A percentile compares a stretch with the other conserved stretches of the same genome.
Conservation (phyloP, 371 early-diverging fungal genomes). For the Dichotomocladium elegans region DNA sequence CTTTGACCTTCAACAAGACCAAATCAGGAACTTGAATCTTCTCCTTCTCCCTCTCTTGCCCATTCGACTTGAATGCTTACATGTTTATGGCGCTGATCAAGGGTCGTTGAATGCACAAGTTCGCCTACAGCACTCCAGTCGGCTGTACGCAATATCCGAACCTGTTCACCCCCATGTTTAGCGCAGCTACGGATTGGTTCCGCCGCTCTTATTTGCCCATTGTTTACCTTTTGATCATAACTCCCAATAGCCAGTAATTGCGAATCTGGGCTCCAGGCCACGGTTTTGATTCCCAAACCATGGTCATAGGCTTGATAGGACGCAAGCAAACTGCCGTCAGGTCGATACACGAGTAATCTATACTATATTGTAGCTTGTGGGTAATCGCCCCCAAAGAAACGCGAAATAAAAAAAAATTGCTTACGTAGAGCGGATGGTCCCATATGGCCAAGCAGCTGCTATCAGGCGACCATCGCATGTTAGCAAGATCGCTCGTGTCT, state of each 20-base stretch:
- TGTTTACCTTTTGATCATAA: constrained; percentile 66
- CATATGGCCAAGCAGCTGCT: constrained; percentile 72
- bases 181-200: no score
- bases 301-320: constrained; percentile 53
- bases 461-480: constrained; percentile 82
- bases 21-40: background rate
- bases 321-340: constrained; percentile 59
- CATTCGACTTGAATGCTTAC: background rate
- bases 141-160: constrained; percentile 35
- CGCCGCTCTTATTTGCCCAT: background rate
- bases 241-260: constrained; percentile 78
- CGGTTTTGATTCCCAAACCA: constrained; percentile 69
- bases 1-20: background rate
- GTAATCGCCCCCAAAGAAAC: no score
- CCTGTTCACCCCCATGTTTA: constrained; percentile 1
- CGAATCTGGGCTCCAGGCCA: constrained; percentile 71
- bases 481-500: constrained; percentile 65
- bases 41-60: background rate
- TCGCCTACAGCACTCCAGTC: constrained; percentile 49
- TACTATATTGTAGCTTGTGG: constrained; percentile 38
- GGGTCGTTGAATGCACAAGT: constrained; percentile 36
- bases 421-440: constrained; percentile 58
- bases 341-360: constrained; percentile 60
- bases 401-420: constrained; percentile 9
- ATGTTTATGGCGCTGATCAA: background rate